phyloP scores from a whole-genome alignment of 495 filamentous ascomycete genomes.

The Penicillium daleae region DNA sequence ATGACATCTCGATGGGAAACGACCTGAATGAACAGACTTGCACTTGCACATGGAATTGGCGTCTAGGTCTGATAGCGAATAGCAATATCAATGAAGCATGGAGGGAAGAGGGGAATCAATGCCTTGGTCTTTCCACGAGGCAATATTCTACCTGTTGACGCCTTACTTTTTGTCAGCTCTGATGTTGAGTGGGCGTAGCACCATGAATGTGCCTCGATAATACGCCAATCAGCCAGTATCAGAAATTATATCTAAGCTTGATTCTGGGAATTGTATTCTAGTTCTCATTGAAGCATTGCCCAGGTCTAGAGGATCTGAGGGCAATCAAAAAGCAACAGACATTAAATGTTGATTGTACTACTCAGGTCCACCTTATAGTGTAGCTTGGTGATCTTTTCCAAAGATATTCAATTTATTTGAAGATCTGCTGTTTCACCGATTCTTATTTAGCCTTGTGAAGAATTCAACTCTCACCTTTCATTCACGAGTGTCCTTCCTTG shows the following conservation, averaged over 20 bases:
- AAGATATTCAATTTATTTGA: not conserved
- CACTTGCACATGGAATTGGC: constrained; percentile 18
- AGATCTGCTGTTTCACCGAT: not conserved
- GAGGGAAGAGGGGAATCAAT: not conserved
- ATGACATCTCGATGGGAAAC: constrained; percentile 32
- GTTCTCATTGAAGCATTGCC: not conserved
- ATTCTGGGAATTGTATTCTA: too few species aligned
- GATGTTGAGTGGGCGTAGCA: not conserved
- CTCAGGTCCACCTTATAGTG: not conserved
- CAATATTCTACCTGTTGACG: not conserved
- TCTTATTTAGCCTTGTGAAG: not conserved
- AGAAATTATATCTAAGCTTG: too few species aligned
- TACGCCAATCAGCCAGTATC: not conserved
- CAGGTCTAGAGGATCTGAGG: not conserved
- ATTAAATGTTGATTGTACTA: not conserved
- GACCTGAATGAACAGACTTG: constrained; percentile 31
- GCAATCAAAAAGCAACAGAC: not conserved
- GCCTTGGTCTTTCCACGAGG: not conserved
- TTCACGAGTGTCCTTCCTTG: not conserved
- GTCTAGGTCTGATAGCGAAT: constrained; percentile 13
- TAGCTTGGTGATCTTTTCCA: not conserved
- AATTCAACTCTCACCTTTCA: not conserved
- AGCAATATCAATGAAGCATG: not conserved
- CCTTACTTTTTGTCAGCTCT: not conserved
- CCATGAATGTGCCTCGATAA: not conserved